Conservation (phyloP, 1,284 basidiomycete species). For the Entoloma clypeatum region DNA sequence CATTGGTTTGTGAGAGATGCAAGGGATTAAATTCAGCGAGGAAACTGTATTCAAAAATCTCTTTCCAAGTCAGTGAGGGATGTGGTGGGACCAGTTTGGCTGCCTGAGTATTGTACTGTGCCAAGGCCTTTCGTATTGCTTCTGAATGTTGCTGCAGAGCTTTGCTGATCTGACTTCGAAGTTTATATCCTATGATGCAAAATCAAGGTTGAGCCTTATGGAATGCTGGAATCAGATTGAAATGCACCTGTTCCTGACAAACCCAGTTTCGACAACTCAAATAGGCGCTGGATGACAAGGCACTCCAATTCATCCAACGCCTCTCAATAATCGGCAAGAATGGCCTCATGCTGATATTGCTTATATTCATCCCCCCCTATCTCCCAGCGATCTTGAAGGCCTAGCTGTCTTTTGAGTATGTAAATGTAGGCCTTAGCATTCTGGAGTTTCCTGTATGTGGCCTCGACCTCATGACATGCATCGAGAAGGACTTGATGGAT, state of each 20-base stretch:
- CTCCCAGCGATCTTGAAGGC: no score
- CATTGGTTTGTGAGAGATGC: conserved; percentile 25
- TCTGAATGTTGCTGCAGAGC: no score
- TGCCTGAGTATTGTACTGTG: conserved; percentile 25
- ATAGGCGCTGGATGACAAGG: conserved; percentile 7
- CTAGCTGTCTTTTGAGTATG: no score
- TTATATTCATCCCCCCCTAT: neutral
- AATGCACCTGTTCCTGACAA: conserved; percentile 13
- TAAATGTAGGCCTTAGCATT: no score
- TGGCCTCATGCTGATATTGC: neutral
- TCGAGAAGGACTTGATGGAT: neutral
- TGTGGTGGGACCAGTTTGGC: conserved; percentile 16
- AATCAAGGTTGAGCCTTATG: no score
- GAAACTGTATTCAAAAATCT: conserved; percentile 22
- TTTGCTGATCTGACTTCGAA: no score
- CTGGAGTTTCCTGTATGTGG: no score
- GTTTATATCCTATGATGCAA: conserved; percentile 24
- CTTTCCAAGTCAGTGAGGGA: no score
- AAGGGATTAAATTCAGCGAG: conserved; percentile 35
- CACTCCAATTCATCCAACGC: neutral
- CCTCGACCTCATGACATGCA: no score
- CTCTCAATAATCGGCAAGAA: neutral
- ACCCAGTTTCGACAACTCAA: conserved; percentile 9
- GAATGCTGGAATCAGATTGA: neutral
- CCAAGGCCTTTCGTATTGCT: conserved; percentile 23